Percentiles rank a stretch among this genome's conserved stretches.
Conservation (phyloP, 1,284 basidiomycete genomes). For the Afroboletus lepidellus region DNA sequence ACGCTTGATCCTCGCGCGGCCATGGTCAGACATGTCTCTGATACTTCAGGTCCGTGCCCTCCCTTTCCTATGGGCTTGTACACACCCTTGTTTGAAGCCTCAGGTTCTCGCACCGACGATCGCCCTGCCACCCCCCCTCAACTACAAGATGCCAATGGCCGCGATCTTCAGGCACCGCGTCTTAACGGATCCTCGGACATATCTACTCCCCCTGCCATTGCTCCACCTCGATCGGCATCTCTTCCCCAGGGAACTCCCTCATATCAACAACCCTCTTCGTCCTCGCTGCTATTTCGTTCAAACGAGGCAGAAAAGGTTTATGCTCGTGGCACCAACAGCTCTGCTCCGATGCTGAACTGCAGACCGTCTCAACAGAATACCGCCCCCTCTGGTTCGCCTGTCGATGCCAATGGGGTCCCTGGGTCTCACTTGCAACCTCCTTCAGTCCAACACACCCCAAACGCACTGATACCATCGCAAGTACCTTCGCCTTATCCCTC, state of each 20-base stretch:
- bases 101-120: constrained; percentile 24
- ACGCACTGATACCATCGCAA: constrained; percentile 9
- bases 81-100: constrained; percentile 20
- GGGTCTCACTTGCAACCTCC: constrained; percentile 9
- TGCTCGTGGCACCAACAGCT: constrained; percentile 2
- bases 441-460: constrained; percentile 2
- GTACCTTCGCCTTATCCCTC: constrained; percentile 1
- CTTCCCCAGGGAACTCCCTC: constrained; percentile 25
- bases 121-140: constrained; percentile 37
- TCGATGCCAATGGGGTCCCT: constrained; percentile 1
- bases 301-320: constrained; percentile 13
- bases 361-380: constrained; percentile 15
- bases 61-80: constrained; percentile 11
- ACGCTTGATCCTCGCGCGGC: constrained; percentile 33
- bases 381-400: background rate
- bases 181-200: constrained; percentile 14
- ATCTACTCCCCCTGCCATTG: constrained; percentile 39
- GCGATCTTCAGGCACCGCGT: constrained; percentile 31
- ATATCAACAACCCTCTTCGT: constrained; percentile 29
- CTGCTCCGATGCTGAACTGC: constrained; percentile 2
- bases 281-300: constrained; percentile 4
- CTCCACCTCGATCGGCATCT: constrained; percentile 43
- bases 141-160: constrained; percentile 38
- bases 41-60: constrained; percentile 51
- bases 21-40: constrained; percentile 45